Percentiles rank a stretch among this genome's conserved stretches.
phyloP scores from a whole-genome alignment of 768 basidiomycete species.

The Fibroporia radiculosa region DNA sequence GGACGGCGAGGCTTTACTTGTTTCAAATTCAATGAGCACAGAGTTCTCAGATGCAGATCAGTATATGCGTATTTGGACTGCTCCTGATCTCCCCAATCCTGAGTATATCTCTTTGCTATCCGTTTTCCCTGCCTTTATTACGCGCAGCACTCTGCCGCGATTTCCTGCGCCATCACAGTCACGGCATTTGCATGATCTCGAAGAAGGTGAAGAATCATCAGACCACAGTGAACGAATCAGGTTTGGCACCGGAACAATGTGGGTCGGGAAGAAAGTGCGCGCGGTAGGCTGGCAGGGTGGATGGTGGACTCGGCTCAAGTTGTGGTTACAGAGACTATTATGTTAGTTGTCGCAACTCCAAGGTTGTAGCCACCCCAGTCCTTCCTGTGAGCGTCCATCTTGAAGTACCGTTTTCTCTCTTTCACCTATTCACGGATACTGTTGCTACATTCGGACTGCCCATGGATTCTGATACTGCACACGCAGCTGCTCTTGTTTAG shows the following conservation, averaged over 20 bases:
- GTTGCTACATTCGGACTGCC: too few relatives aligned
- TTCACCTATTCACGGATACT: too few relatives aligned
- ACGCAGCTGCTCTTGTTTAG: too few relatives aligned
- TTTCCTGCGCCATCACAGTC: conserved; percentile 38
- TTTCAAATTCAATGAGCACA: conserved; percentile 23
- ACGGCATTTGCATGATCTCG: conserved; percentile 47
- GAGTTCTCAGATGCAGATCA: conserved; percentile 31
- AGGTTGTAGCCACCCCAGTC: too few relatives aligned
- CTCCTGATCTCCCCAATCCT: conserved; percentile 70
- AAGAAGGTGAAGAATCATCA: conserved; percentile 57
- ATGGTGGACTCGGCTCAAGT: conserved; percentile 71
- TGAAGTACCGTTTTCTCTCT: too few relatives aligned
- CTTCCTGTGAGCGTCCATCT: too few relatives aligned
- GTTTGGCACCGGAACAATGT: conserved; percentile 81
- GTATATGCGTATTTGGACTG: conserved; percentile 72
- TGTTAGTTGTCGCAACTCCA: too few relatives aligned
- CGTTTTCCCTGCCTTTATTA: conserved; percentile 73
- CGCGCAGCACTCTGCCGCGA: conserved; percentile 61
- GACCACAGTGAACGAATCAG: conserved; percentile 50
- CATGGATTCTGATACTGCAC: too few relatives aligned
- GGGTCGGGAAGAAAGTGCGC: conserved; percentile 58
- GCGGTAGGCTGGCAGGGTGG: conserved; percentile 62
- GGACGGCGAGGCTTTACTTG: conserved; percentile 27
- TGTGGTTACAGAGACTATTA: conserved; percentile 77
- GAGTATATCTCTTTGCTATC: conserved; percentile 63